Percentiles rank a stretch among this genome's conserved stretches.
These are phyloP conservation scores for Anthostomella pinea DNA, from an alignment of 2,329 filamentous ascomycete genomes.

Conservation along the genomic window DNA sequence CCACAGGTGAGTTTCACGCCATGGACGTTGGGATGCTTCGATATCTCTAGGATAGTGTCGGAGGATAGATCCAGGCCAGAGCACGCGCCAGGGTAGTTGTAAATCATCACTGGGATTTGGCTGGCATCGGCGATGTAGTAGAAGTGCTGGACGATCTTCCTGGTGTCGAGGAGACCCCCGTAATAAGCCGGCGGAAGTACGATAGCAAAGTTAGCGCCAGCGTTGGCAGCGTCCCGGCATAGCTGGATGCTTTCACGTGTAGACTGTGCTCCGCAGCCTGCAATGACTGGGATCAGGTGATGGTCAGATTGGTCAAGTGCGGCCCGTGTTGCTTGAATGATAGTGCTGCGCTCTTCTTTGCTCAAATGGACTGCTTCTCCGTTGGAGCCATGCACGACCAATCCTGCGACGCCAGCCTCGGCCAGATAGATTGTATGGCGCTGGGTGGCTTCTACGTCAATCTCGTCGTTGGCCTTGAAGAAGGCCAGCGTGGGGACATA, in stretches of 20 bases:
- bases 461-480: constrained; percentile 52
- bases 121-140: constrained; percentile 54
- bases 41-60: constrained; percentile 52
- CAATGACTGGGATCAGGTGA: constrained; percentile 58
- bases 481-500: constrained; percentile 65
- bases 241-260: constrained; percentile 65
- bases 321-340: constrained; percentile 60
- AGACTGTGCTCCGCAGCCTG: constrained; percentile 67
- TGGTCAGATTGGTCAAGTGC: constrained; percentile 58
- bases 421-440: constrained; percentile 58
- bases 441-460: constrained; percentile 51
- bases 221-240: constrained; percentile 59
- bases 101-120: constrained; percentile 59
- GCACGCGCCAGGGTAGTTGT: constrained; percentile 61
- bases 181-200: constrained; percentile 70
- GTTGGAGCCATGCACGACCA: constrained; percentile 70
- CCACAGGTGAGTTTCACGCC: constrained; percentile 64
- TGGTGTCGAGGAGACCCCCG: constrained; percentile 54
- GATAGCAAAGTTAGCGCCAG: constrained; percentile 66
- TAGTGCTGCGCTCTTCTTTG: constrained; percentile 59
- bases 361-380: constrained; percentile 71
- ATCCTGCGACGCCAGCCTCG: constrained; percentile 60
- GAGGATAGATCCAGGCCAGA: constrained; percentile 57
- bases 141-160: constrained; percentile 61
- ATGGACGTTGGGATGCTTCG: constrained; percentile 55